Conservation (phyloP, 139 green algal genomes). For the Diplosphaera chodatii region DNA sequence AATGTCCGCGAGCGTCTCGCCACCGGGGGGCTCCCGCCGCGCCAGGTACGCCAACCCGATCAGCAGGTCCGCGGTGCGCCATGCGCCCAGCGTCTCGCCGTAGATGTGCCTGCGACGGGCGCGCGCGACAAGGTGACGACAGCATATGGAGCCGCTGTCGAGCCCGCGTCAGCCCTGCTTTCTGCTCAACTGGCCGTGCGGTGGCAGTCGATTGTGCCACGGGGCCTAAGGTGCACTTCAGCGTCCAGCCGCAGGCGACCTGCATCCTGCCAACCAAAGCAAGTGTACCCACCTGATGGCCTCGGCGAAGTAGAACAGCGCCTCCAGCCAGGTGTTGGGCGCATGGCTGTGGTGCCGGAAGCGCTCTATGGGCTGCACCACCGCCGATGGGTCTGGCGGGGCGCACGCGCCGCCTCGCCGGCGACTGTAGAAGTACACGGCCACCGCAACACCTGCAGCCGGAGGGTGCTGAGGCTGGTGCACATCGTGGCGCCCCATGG, state of each 20-base stretch:
- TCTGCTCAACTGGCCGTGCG: too few relatives aligned
- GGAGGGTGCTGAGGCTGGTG: too few relatives aligned
- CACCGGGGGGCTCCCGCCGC: constrained; percentile 24
- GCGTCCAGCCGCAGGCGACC: too few relatives aligned
- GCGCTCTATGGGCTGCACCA: constrained; percentile 1
- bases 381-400: neutral
- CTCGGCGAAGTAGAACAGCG: constrained; percentile 69
- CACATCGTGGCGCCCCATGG: too few relatives aligned
- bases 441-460: constrained; percentile 26
- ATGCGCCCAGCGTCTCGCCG: constrained; percentile 68
- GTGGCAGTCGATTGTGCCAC: too few relatives aligned
- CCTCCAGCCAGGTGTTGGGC: constrained; percentile 63
- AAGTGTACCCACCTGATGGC: constrained; percentile 66
- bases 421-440: constrained; percentile 30
- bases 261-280: too few relatives aligned
- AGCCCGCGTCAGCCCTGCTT: too few relatives aligned
- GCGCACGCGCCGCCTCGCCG: neutral
- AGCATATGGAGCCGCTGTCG: too few relatives aligned
- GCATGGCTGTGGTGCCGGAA: constrained; percentile 36
- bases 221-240: too few relatives aligned
- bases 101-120: constrained; percentile 68
- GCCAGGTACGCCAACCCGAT: constrained; percentile 76
- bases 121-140: too few relatives aligned
- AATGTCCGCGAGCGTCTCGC: constrained; percentile 43
- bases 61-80: constrained; percentile 75